Base-by-base conservation (phyloP, 2,329 filamentous ascomycete genomes). In the Diaporthe sp. region DNA sequence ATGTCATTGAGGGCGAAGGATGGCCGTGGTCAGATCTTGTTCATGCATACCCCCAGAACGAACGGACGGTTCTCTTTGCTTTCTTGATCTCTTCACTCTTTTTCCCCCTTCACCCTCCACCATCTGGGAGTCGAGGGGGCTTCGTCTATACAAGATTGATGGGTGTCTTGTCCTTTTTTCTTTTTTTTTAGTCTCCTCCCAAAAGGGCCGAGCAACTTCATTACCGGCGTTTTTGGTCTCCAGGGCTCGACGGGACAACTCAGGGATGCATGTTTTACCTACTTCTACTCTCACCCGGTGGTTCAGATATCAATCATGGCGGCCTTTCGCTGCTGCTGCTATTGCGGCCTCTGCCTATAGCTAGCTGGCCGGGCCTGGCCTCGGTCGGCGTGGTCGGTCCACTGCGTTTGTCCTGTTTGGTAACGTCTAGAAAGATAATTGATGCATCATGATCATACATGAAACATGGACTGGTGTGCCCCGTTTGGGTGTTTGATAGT, bases 381-480 rank as follows among this genome's bases (percentile, higher is more conserved):
- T 51, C 31, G 70, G 58, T 65, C 51, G 58, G 13, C 34, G 37
- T 15, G 44, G 57, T 34, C 53, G 49, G 42, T 13, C 44, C 20
- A 20, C 31, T 37, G 7, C 8, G 17, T 49, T 39, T 51, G 22
- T 39, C 9, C 13, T 39, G n/a, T 31, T 22, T 17, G 39, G 6
- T 57, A 25, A 44, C 44, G 57, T 47, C 51, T 53, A 39, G 47
- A 75, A 71, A 73, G 67, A 61, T 72, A 74, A 77, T 65, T 72
- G 71, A 76, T 67, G 58, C 67, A 72, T 75, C 61, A 73, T 53
- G 68, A 60, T 25, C 67, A 42, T 53, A 47, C 55, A 25, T 42
- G 15, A 13, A n/a, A 13, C 44, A 39, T 3, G n/a, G 3, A 49
- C 28, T 12, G 3, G n/a, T 65, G 60, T 63, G 60, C n/a, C 15